Base-by-base conservation (phyloP, 106 monocot species). In the Narthecium ossifragum region DNA sequence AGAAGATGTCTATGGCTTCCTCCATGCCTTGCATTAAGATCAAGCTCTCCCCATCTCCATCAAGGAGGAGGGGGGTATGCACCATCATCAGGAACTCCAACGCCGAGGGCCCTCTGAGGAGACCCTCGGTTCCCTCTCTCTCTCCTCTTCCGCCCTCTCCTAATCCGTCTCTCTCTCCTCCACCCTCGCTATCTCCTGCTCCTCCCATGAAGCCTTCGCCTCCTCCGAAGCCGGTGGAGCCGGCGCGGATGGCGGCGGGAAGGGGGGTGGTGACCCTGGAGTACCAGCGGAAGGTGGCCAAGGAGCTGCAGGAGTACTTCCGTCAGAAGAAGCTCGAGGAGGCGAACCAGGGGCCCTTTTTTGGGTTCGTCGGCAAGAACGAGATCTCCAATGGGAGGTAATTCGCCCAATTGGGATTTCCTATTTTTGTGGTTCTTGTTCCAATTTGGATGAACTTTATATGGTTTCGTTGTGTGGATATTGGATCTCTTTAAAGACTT, bases 291-390 rank as follows among this genome's bases (percentile, higher is more conserved):
- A 90, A 76, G 85, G 73, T 78, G 68, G 94, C 94, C 3, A 96
- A 90, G 67, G 89, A 96, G 66, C 55, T 90, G 80, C 94, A 90
- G 80, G 86, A 96, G 13, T 96, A 96, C 65, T 96, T 90, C 62
- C 70, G 69, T 78, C 74, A 78, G 89, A 96, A 90, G 76, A 96
- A 86, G 73, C 68, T 86, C 11, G 86, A 90, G 66, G 90, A 90
- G 57, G 75, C 75, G 6, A 55, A 66, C 34, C 90, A 81, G 65
- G 90, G 90, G 2, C 94, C 94, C 23, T 72, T 80, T 73, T 90
- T 96, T 70, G 90, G 94, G 9, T 96, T 90, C 70, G 11, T 76
- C 28, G 61, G 39, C 41, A 96, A 90, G 73, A 90, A 96, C 66
- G 94, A 96, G 62, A 86, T 90, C 55, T 2, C 89, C 21, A 96